These are phyloP conservation scores for Pichia nanzhaoensis DNA, from an alignment of 805 yeast species.

Conservation along the genomic window DNA sequence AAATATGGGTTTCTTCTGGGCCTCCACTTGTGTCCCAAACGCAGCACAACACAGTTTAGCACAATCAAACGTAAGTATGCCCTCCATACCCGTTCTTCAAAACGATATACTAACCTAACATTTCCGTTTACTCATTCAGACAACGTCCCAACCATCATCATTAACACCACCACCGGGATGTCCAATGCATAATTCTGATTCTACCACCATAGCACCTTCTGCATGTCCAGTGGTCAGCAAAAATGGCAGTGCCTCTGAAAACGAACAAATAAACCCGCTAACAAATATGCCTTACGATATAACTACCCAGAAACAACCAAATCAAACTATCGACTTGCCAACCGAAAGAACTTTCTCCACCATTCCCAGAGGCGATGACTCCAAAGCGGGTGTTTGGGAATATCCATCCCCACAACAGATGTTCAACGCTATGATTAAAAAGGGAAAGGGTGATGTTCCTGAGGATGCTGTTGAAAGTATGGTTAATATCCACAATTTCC, in stretches of 20 bases:
- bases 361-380: constrained; percentile 74
- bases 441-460: constrained; percentile 86
- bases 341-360: constrained; percentile 77
- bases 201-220: neutral
- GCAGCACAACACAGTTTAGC: neutral
- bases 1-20: constrained; percentile 84
- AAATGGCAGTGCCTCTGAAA: constrained; percentile 12
- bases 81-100: neutral
- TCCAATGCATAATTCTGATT: constrained; percentile 7
- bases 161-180: constrained; percentile 10
- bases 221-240: constrained; percentile 30
- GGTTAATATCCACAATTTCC: constrained; percentile 95
- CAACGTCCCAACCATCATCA: no score
- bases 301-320: constrained; percentile 63
- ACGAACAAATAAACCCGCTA: constrained; percentile 58
- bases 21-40: constrained; percentile 25
- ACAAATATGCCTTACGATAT: constrained; percentile 82
- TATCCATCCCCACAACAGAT: constrained; percentile 99
- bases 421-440: constrained; percentile 95
- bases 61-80: no score
- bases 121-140: neutral
- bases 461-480: constrained; percentile 94
- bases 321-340: constrained; percentile 72
- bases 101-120: neutral
- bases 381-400: constrained; percentile 82